A percentile compares a stretch with the other conserved stretches of the same genome.
phyloP scores from a whole-genome alignment of 2,329 filamentous ascomycete genomes.

The Xylariaceae sp. region DNA sequence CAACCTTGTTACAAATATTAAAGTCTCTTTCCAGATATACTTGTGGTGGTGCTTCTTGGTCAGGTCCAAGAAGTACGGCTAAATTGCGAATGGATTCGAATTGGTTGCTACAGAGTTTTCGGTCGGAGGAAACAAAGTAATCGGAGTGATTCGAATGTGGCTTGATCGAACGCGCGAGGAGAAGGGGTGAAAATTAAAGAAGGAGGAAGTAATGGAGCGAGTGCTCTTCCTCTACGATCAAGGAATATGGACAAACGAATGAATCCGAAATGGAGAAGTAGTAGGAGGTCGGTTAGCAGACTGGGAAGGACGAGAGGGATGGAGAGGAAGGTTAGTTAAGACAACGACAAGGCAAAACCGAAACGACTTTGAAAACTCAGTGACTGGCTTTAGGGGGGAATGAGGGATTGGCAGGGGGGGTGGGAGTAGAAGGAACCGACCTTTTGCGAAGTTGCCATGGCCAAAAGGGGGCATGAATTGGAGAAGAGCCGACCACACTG shows the following conservation, averaged over 20 bases:
- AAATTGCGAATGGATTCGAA: too few species aligned
- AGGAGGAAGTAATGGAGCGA: conserved; percentile 32
- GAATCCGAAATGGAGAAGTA: conserved; percentile 32
- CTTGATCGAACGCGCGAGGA: conserved; percentile 11
- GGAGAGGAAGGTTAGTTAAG: conserved; percentile 27
- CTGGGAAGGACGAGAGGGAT: conserved; percentile 20
- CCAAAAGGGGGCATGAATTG: conserved; percentile 2
- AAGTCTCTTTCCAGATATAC: too few species aligned
- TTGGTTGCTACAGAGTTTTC: neutral
- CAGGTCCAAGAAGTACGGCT: too few species aligned
- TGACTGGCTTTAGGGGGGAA: conserved; percentile 14
- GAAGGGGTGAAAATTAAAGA: conserved; percentile 28
- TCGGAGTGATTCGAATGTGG: conserved; percentile 1
- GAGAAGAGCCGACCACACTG: conserved; percentile 1
- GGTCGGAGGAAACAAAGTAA: neutral
- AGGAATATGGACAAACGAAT: conserved; percentile 35
- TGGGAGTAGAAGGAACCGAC: conserved; percentile 9
- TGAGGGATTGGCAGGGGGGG: conserved; percentile 9
- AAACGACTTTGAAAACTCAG: conserved; percentile 32
- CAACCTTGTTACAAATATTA: too few species aligned
- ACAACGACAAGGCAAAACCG: conserved; percentile 33
- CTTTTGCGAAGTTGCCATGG: too few species aligned
- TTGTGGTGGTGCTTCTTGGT: too few species aligned
- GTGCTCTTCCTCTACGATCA: conserved; percentile 30
- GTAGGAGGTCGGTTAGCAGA: conserved; percentile 16